Evolutionary conservation across 306 rosid genomes (phyloP).

Genomic region (Gillenia trifoliata): DNA sequence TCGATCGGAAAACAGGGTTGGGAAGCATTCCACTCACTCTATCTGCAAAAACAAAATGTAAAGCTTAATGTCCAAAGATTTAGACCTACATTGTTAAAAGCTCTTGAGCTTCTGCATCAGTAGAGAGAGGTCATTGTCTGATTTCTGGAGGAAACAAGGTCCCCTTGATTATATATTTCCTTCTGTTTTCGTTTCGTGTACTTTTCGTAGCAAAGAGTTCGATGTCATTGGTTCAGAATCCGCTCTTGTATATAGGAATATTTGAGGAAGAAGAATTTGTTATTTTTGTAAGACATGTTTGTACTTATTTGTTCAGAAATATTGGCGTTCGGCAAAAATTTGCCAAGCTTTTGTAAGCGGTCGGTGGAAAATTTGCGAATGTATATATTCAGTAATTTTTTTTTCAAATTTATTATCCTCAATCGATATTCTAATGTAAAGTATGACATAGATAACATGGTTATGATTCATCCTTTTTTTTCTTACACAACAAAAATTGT

Average conservation of each 20-base stretch:
- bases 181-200: neutral
- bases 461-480: too few species aligned
- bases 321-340: too few species aligned
- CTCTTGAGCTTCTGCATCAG: slow-evolving; percentile 67
- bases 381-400: too few species aligned
- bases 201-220: neutral
- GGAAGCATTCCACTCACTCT: slow-evolving; percentile 47
- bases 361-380: too few species aligned
- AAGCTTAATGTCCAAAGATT: slow-evolving; percentile 62
- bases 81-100: slow-evolving; percentile 56
- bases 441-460: too few species aligned
- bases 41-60: slow-evolving; percentile 69
- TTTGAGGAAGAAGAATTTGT: neutral
- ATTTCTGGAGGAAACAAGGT: neutral
- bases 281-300: too few species aligned
- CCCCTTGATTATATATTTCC: neutral
- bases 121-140: slow-evolving; percentile 14
- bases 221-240: neutral
- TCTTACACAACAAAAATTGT: too few species aligned
- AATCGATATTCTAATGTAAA: too few species aligned
- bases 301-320: too few species aligned
- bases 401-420: too few species aligned
- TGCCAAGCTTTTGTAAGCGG: too few species aligned
- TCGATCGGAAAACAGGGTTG: slow-evolving; percentile 48
- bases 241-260: slow-evolving; percentile 2